Percentiles rank a stretch among this genome's conserved stretches.
Conservation (phyloP, 2,329 filamentous ascomycete genomes). For the Harringtonia lauricola region DNA sequence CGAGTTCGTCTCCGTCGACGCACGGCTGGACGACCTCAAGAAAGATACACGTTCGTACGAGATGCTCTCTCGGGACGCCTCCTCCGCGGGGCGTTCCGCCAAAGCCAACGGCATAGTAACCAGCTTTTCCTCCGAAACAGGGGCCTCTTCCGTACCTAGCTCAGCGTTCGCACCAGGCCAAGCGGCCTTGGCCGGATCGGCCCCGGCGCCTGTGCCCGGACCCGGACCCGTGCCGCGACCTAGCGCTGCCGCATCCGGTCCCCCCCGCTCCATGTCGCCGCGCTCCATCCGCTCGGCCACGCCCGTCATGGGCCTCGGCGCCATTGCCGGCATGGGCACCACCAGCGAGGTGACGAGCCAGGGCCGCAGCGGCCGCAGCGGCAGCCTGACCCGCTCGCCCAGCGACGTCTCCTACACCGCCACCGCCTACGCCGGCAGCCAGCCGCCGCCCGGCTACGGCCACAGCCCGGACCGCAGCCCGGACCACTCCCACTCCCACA, state of each 20-base stretch:
- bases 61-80: conserved; percentile 54
- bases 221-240: not conserved
- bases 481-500: not conserved
- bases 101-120: conserved; percentile 34
- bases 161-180: not conserved
- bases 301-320: not conserved
- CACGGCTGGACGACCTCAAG: conserved; percentile 45
- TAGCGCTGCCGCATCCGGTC: no score
- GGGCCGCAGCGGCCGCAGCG: not conserved
- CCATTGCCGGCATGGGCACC: not conserved
- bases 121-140: conserved; percentile 11
- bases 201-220: conserved; percentile 18
- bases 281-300: not conserved
- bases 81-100: conserved; percentile 3
- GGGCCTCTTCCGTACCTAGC: no score
- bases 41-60: conserved; percentile 64
- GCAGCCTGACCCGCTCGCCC: not conserved
- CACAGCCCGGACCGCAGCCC: no score
- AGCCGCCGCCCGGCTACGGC: no score
- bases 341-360: not conserved
- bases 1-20: conserved; percentile 87
- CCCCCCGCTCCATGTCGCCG: not conserved
- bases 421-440: not conserved
- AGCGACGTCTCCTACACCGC: not conserved
- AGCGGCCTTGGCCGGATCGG: not conserved